Percentiles rank a stretch among this genome's conserved stretches.
These are phyloP conservation scores for Penicillium manginii DNA, from an alignment of 495 filamentous ascomycete genomes.

Conservation along the genomic window DNA sequence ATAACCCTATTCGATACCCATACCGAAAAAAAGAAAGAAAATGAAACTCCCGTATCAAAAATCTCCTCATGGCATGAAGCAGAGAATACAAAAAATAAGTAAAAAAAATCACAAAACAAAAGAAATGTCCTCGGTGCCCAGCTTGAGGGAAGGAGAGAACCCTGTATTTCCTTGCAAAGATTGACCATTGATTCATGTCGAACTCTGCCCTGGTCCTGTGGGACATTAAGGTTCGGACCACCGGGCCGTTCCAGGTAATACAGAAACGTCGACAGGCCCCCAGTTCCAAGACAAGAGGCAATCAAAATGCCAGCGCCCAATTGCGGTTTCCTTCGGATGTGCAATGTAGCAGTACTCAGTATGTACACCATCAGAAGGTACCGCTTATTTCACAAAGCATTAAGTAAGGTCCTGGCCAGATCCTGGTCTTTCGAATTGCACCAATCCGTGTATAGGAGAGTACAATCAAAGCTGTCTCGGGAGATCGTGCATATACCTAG, in stretches of 20 bases:
- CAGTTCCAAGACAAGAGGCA: constrained; percentile 4
- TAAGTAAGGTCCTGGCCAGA: neutral
- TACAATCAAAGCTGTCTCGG: neutral
- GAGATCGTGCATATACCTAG: neutral
- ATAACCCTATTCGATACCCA: neutral
- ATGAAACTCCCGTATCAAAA: neutral
- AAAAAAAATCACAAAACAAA: neutral
- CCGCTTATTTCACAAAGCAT: neutral
- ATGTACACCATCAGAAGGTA: neutral
- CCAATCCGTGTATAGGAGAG: neutral
- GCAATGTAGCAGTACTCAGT: neutral
- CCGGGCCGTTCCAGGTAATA: constrained; percentile 19
- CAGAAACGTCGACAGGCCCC: neutral
- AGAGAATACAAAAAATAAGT: neutral
- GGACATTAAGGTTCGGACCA: neutral
- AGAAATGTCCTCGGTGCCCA: neutral
- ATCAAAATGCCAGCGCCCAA: neutral
- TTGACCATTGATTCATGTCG: constrained; percentile 9
- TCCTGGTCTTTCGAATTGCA: neutral
- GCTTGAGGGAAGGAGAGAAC: neutral
- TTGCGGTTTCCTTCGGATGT: neutral
- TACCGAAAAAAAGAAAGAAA: neutral
- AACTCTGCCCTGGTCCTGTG: constrained; percentile 2
- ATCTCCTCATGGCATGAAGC: neutral
- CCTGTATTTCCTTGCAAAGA: constrained; percentile 1